A percentile compares a stretch with the other conserved stretches of the same genome.
Conservation (phyloP, 768 basidiomycete genomes). For the Termitomyces sp. region DNA sequence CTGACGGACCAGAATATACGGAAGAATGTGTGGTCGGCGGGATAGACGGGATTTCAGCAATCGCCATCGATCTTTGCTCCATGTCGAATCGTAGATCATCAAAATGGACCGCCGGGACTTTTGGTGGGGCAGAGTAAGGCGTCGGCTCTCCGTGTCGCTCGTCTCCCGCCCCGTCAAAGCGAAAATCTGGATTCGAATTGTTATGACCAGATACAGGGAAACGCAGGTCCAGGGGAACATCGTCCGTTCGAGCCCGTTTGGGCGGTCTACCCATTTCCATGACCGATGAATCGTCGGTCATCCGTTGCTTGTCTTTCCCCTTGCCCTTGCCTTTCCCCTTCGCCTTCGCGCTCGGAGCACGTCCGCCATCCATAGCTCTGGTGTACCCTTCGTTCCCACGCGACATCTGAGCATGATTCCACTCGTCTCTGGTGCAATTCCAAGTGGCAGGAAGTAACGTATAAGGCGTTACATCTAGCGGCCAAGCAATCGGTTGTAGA, state of each 20-base stretch:
- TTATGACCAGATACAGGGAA: background rate
- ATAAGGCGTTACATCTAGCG: background rate
- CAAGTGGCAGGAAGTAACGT: background rate
- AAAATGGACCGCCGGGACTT: background rate
- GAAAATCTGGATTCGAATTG: background rate
- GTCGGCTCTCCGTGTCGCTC: background rate
- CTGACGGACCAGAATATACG: background rate
- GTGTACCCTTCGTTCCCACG: background rate
- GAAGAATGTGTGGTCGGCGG: background rate
- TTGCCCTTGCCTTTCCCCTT: background rate
- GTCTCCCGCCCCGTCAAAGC: background rate
- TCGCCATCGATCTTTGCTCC: background rate
- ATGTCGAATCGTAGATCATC: background rate
- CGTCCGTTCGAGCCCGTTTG: background rate
- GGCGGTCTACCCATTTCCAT: background rate
- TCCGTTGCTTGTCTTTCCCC: background rate
- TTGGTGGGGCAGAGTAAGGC: background rate
- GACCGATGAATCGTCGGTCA: background rate
- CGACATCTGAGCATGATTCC: background rate
- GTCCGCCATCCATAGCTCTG: background rate
- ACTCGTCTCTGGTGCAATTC: background rate
- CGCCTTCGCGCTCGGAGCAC: no score
- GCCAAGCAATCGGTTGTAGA: background rate
- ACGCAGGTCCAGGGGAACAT: background rate
- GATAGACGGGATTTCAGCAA: background rate